phyloP scores from a whole-genome alignment of 306 rosid genomes.

The Prunus salicina region DNA sequence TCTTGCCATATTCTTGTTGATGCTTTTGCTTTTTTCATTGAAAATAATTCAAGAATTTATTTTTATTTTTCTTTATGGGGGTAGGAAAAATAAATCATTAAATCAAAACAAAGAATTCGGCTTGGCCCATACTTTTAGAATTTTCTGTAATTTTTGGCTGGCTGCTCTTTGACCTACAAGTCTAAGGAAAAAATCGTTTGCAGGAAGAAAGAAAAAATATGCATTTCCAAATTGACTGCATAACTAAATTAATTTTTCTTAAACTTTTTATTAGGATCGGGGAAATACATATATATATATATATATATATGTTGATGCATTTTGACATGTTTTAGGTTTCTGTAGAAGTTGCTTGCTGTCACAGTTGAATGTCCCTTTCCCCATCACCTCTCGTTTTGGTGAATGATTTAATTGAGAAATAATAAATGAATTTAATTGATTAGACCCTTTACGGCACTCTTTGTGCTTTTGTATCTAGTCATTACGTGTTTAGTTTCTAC shows the following conservation, averaged over 20 bases:
- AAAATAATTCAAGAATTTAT: not conserved
- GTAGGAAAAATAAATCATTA: not conserved
- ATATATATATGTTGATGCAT: not conserved
- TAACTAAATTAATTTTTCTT: not conserved
- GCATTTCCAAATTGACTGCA: not conserved
- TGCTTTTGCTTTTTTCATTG: not conserved
- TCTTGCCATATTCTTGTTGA: not conserved
- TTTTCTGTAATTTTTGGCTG: not conserved
- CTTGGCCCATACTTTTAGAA: not conserved
- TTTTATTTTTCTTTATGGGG: not conserved
- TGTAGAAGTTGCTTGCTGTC: not conserved
- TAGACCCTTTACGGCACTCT: not conserved
- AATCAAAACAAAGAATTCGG: not conserved
- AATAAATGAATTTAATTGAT: not conserved
- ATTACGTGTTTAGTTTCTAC: not conserved
- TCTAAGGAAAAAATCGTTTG: not conserved
- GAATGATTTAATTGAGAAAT: not conserved
- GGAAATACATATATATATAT: not conserved
- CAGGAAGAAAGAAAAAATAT: too few relatives aligned
- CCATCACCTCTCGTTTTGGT: not conserved
- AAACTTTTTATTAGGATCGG: not conserved
- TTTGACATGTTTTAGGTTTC: not conserved
- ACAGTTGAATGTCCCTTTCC: not conserved
- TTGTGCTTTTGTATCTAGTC: not conserved
- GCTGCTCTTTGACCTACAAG: not conserved